Base-by-base conservation (phyloP, 176 grass and related monocot species). In the Elaeis guineensis region DNA sequence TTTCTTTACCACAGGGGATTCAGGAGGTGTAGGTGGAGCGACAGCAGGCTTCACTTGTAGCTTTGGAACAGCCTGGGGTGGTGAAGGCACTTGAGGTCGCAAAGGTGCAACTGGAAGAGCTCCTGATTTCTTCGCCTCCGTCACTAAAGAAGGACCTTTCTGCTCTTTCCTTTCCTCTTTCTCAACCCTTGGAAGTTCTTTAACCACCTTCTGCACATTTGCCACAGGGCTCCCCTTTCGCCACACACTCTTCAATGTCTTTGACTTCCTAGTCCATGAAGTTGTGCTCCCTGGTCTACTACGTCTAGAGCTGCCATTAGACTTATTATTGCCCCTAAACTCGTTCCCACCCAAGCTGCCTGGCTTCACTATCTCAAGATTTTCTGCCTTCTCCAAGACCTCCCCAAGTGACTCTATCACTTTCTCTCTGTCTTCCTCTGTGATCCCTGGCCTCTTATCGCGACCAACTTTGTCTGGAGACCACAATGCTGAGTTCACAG, bases 231-330 rank as follows among this genome's bases (percentile, higher is more conserved):
- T 90, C 19, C 92, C 92, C 66, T 91, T 97, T 66, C 79, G 74
- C 92, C 92, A 97, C 59, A 97, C 92, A 17, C 87, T 97, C 65
- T 91, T 97, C 7, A 85, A 57, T 17, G 78, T 84, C 67, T 85
- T 85, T 15, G 87, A 74, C 63, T 79, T 97, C 56, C 71, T 84
- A 5, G 6, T 18, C 8, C 18, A 3, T 1, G 61, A 81, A 57
- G 71, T 79, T 9, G 23, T 59, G 60, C 69, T 75, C 17, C 12
- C 26, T 52, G 80, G 72, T 57, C 76, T 75, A 70, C 63, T 55
- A 29, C 20, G 54, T 30, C 32, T 79, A 3, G 71, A 75, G 25
- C 24, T 62, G 65, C 66, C 75, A 85, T 67, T 83, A 35, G 77
- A 74, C 51, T 54, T 79, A 16, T 30, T 35, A 82, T 62, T 35